Base-by-base conservation (phyloP, 2,329 filamentous ascomycete genomes). In the Sarocladiaceae sp. region DNA sequence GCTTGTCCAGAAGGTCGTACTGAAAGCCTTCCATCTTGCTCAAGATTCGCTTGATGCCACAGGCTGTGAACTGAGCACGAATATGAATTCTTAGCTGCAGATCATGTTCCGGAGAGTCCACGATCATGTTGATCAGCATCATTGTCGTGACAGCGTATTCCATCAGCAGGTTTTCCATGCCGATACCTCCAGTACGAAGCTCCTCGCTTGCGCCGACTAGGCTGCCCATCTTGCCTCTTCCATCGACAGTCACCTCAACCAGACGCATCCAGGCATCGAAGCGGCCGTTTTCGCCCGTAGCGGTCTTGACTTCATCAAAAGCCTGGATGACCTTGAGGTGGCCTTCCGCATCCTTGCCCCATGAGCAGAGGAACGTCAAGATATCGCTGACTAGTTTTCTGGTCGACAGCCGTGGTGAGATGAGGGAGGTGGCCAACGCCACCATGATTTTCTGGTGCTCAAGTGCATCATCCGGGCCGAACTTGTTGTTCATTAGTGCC, bases 261-360 rank as follows among this genome's bases (percentile, higher is more conserved):
- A 96, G 85, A 48, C 93, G 88, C 88, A 98, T 95, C 93, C 93
- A 98, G 29, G 90, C 83, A 64, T 98, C 93, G 58, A 98, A 98
- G 1, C 93, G 82, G 31, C 93, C 91, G 66, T 94, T 96, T 63
- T 97, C 93, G 49, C 84, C 85, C 58, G 90, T 83, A 57, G 89
- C 80, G 34, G 76, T 78, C 67, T 96, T 97, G 65, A 96, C 85
- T 60, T 85, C 79, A 60, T 98, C 93, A 71, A 97, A 80, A 29
- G 89, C 88, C 67, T 95, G 87, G 45, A 98, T 81, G 26, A 98
- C 93, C 66, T 94, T 95, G 54, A 89, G 70, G 59, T 98, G 93
- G 5, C 93, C 93, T 56, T 90, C 77, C 34, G 88, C 87, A 26
- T 74, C 69, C 50, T 89, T 81, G 19, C 80, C 87, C 90, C 91